phyloP scores from a whole-genome alignment of 2,329 filamentous ascomycete species.

The Coleophoma crateriformis region DNA sequence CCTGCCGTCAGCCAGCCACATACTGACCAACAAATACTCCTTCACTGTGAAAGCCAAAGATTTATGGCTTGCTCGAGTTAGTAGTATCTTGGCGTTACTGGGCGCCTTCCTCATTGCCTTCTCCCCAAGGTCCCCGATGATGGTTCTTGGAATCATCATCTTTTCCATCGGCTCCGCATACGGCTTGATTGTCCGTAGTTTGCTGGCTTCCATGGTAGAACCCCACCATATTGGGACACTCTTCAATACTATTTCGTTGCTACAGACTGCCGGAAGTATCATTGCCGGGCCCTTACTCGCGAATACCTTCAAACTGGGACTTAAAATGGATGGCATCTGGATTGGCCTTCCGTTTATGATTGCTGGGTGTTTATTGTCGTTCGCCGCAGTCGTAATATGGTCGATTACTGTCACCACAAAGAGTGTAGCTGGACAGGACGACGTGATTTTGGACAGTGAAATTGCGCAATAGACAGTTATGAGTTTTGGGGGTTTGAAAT shows the following conservation, averaged over 20 bases:
- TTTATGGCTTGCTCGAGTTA: constrained; percentile 19
- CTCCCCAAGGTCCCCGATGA: constrained; percentile 1
- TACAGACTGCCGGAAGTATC: constrained; percentile 44
- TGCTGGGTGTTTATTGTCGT: constrained; percentile 13
- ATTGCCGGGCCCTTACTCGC: constrained; percentile 40
- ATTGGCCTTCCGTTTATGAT: constrained; percentile 44
- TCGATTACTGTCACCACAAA: too few species aligned
- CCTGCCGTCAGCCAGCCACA: background rate
- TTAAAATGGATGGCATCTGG: constrained; percentile 40
- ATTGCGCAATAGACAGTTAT: too few species aligned
- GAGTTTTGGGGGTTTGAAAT: too few species aligned
- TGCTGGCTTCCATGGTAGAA: constrained; percentile 49
- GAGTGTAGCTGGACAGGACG: too few species aligned
- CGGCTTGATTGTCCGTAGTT: constrained; percentile 35
- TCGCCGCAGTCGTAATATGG: too few species aligned
- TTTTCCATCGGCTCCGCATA: constrained; percentile 41
- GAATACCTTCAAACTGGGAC: constrained; percentile 37
- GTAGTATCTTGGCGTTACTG: constrained; percentile 7
- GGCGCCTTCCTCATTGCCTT: constrained; percentile 7
- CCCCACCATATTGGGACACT: constrained; percentile 46
- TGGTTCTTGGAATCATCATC: constrained; percentile 16
- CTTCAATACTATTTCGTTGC: constrained; percentile 44
- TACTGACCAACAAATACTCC: background rate
- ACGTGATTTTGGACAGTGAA: too few species aligned
- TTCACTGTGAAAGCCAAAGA: background rate